phyloP scores from a whole-genome alignment of 1,139 yeast genomes.

The Kodamaea arcana region DNA sequence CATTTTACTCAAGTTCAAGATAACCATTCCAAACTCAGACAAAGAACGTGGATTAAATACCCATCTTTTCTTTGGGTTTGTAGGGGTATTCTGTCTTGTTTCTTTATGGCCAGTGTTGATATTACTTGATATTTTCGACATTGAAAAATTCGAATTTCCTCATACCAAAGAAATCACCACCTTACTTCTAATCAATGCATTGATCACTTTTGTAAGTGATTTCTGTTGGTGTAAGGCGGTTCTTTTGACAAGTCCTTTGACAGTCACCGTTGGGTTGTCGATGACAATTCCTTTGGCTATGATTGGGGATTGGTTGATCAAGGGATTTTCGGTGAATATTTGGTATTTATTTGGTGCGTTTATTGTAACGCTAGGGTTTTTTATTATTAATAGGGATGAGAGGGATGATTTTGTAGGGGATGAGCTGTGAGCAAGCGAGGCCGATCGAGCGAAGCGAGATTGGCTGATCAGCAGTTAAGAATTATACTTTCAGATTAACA shows the following conservation, averaged over 20 bases:
- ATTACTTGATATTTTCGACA: conserved; percentile 54
- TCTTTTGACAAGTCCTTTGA: conserved; percentile 85
- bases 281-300: conserved; percentile 93
- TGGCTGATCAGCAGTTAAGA: too few species aligned
- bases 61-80: conserved; percentile 88
- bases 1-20: conserved; percentile 69
- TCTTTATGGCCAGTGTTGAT: conserved; percentile 82
- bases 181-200: conserved; percentile 60
- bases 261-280: conserved; percentile 91
- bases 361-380: conserved; percentile 76
- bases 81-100: conserved; percentile 75
- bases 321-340: conserved; percentile 56
- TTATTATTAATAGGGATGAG: conserved; percentile 77
- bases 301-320: conserved; percentile 80
- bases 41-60: conserved; percentile 76
- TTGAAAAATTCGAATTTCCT: conserved; percentile 74
- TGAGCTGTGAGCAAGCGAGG: too few species aligned
- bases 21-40: conserved; percentile 39
- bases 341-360: conserved; percentile 75
- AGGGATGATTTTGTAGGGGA: conserved; percentile 47
- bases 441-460: too few species aligned
- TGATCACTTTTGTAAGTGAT: conserved; percentile 80
- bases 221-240: conserved; percentile 96
- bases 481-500: too few species aligned
- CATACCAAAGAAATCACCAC: conserved; percentile 46